These are phyloP conservation scores for Ophiocordyceps camponoti-saundersi DNA, from an alignment of 2,329 filamentous ascomycete species.

Conservation along the genomic window DNA sequence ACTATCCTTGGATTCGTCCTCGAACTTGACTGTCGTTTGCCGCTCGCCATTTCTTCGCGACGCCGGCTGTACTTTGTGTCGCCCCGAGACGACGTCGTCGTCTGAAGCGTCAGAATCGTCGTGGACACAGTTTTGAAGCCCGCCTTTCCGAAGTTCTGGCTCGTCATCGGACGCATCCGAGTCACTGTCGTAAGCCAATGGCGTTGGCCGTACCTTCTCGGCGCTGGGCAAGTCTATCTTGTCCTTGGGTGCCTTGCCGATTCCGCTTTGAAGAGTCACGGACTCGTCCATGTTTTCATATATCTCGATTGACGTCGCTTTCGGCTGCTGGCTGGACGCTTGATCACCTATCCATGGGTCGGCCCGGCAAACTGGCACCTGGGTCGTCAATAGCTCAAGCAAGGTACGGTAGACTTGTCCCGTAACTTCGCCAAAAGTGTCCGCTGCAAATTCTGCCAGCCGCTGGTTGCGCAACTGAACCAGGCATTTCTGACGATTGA, in stretches of 20 bases:
- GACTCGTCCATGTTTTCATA: constrained; percentile 33
- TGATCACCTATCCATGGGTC: constrained; percentile 26
- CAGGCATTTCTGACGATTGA: constrained; percentile 74
- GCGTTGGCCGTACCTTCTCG: constrained; percentile 28
- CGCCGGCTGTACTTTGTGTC: constrained; percentile 6
- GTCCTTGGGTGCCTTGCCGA: constrained; percentile 34
- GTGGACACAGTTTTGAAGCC: constrained; percentile 4
- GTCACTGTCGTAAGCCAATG: constrained; percentile 15
- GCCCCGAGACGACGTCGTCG: constrained; percentile 8
- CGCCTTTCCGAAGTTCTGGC: constrained; percentile 5
- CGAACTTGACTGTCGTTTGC: constrained; percentile 31
- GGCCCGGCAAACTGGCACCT: constrained; percentile 48
- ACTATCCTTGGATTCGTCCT: constrained; percentile 26
- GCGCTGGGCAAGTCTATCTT: constrained; percentile 28
- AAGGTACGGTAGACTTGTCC: constrained; percentile 63
- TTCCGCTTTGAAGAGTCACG: constrained; percentile 36
- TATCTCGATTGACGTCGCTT: constrained; percentile 38
- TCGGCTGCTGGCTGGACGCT: constrained; percentile 10
- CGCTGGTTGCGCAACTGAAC: constrained; percentile 68
- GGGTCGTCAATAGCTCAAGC: constrained; percentile 52
- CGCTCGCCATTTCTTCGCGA: constrained; percentile 18
- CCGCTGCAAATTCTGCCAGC: constrained; percentile 55
- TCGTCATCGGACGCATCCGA: constrained; percentile 16
- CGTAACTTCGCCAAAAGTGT: constrained; percentile 55
- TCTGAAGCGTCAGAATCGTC: constrained; percentile 18